A percentile compares a stretch with the other conserved stretches of the same genome.
phyloP scores from a whole-genome alignment of 2,329 filamentous ascomycete genomes.

The Aspergillus floridensis region DNA sequence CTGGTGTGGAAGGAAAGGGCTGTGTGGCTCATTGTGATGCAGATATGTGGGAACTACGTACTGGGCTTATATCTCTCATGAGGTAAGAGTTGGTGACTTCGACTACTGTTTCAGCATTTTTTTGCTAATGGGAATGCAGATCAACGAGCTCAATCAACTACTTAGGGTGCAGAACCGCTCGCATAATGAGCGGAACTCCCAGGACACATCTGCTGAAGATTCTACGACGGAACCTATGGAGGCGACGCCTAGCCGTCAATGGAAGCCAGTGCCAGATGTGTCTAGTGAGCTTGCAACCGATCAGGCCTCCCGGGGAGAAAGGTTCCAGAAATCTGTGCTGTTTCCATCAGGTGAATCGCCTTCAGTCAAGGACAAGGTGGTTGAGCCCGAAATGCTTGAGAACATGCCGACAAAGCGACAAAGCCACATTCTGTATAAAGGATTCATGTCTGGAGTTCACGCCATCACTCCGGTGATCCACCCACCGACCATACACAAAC shows the following conservation, averaged over 20 bases:
- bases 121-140: slow-evolving; percentile 29
- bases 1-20: slow-evolving; percentile 15
- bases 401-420: slow-evolving; percentile 44
- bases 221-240: slow-evolving; percentile 17
- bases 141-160: slow-evolving; percentile 45
- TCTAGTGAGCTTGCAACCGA: slow-evolving; percentile 7
- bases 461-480: slow-evolving; percentile 47
- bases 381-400: slow-evolving; percentile 42
- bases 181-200: slow-evolving; percentile 23
- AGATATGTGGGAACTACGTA: slow-evolving; percentile 48
- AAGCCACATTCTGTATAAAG: slow-evolving; percentile 48
- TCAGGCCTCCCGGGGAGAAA: slow-evolving; percentile 23
- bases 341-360: slow-evolving; percentile 39
- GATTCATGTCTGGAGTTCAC: slow-evolving; percentile 48
- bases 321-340: slow-evolving; percentile 38
- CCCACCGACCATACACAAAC: slow-evolving; percentile 41
- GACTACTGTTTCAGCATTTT: background rate
- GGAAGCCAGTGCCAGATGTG: slow-evolving; percentile 22
- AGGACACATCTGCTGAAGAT: slow-evolving; percentile 26
- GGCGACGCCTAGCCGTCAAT: slow-evolving; percentile 17
- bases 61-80: slow-evolving; percentile 46
- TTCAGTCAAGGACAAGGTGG: slow-evolving; percentile 28
- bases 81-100: slow-evolving; percentile 27
- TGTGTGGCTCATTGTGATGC: slow-evolving; percentile 1
- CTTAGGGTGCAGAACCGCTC: slow-evolving; percentile 43